Evolutionary conservation across 2,329 filamentous ascomycete genomes (phyloP).

Genomic region (Niveomyces coronatus): DNA sequence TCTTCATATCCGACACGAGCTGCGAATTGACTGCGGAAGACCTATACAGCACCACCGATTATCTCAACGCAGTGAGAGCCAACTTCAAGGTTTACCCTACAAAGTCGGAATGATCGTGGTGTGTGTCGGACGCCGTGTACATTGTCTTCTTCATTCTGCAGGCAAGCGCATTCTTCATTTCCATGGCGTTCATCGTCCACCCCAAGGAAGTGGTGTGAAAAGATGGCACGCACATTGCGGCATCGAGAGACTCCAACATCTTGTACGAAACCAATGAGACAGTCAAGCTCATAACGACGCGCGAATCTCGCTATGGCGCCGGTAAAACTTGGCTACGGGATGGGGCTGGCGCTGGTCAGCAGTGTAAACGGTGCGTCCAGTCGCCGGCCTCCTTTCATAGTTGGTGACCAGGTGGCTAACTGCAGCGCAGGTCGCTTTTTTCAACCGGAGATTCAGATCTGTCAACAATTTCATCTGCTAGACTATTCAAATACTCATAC

Average conservation of each 20-base stretch:
- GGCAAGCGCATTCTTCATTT: conserved; percentile 4
- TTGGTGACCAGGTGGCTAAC: neutral
- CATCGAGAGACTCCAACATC: neutral
- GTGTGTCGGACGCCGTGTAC: conserved; percentile 8
- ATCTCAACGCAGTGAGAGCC: no score
- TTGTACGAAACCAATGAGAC: conserved; percentile 6
- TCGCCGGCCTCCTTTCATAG: no score
- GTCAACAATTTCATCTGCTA: conserved; percentile 4
- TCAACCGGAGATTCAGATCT: conserved; percentile 2
- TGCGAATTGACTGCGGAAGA: no score
- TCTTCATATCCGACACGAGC: no score
- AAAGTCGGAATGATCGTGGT: no score
- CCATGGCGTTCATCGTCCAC: conserved; percentile 2
- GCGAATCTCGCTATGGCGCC: conserved; percentile 5
- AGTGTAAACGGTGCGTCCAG: conserved; percentile 5
- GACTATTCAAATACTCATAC: conserved; percentile 5
- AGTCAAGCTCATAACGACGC: conserved; percentile 5
- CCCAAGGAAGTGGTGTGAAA: conserved; percentile 3
- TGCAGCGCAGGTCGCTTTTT: neutral
- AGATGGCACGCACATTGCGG: conserved; percentile 3
- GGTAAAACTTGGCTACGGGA: conserved; percentile 4
- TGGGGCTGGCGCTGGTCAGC: conserved; percentile 4
- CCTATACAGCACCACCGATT: no score
- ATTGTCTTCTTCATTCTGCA: conserved; percentile 10
- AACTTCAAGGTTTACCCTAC: no score